Evolutionary conservation across 176 grass and related monocot species (phyloP).

Genomic region (Eleusine indica): DNA sequence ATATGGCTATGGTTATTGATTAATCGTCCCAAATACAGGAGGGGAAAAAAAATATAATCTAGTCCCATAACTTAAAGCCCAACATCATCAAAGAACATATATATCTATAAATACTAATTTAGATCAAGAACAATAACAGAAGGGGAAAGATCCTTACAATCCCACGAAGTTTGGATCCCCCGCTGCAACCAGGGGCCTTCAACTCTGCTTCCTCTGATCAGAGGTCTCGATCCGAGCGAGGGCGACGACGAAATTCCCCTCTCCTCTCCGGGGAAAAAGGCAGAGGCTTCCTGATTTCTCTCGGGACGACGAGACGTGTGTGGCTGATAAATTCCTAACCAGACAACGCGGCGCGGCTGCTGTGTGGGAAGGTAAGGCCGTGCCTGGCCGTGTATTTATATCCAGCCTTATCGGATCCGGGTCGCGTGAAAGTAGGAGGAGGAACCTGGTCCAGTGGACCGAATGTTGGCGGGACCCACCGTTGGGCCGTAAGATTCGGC

Average conservation of each 20-base stretch:
- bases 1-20: background rate
- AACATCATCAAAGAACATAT: background rate
- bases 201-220: background rate
- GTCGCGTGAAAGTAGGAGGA: background rate
- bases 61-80: background rate
- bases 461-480: background rate
- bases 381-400: constrained; percentile 27
- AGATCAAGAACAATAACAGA: background rate
- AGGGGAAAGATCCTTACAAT: constrained; percentile 35
- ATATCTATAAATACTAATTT: background rate
- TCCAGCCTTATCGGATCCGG: background rate
- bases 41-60: too few species aligned
- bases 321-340: too few species aligned
- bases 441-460: constrained; percentile 42
- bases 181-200: constrained; percentile 11
- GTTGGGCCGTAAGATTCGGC: background rate
- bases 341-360: background rate
- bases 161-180: constrained; percentile 1
- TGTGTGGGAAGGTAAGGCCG: background rate
- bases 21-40: background rate
- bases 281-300: background rate
- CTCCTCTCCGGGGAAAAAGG: background rate
- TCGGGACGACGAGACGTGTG: background rate
- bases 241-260: background rate
- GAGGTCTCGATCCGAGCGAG: background rate